Percentiles rank a stretch among this genome's conserved stretches.
Evolutionary conservation across 1,284 basidiomycete genomes (phyloP).

Genomic region (Moesziomyces sp.): DNA sequence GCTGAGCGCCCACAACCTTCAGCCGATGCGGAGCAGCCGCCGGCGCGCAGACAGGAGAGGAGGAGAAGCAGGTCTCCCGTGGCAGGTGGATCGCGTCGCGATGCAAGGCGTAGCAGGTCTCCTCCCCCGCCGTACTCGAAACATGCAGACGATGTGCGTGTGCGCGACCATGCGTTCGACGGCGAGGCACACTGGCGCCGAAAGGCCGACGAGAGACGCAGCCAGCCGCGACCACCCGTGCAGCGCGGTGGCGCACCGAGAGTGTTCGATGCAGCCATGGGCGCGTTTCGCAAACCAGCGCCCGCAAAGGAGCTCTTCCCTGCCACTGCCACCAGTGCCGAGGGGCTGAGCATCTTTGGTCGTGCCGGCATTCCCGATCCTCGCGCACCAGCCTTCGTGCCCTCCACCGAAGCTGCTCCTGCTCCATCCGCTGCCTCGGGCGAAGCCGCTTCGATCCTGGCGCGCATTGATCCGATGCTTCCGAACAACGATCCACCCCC

Average conservation of each 20-base stretch:
- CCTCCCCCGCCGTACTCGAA: neutral
- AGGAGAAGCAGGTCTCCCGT: constrained; percentile 13
- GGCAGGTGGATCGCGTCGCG: constrained; percentile 1
- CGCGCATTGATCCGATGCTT: constrained; percentile 61
- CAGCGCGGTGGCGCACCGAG: constrained; percentile 4
- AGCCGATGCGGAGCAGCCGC: neutral
- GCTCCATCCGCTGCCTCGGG: neutral
- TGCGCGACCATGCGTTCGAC: constrained; percentile 18
- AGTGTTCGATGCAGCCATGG: constrained; percentile 19
- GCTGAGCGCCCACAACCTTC: neutral
- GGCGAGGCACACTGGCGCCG: constrained; percentile 27
- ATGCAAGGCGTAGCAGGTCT: constrained; percentile 9
- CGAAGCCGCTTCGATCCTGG: constrained; percentile 43
- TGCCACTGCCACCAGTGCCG: neutral
- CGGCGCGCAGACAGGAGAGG: neutral
- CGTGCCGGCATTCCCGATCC: constrained; percentile 62
- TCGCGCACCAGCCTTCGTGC: constrained; percentile 57
- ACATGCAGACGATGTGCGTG: neutral
- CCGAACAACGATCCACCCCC: constrained; percentile 49
- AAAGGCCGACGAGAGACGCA: constrained; percentile 24
- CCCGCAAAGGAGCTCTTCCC: constrained; percentile 22
- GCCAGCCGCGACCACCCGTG: constrained; percentile 22
- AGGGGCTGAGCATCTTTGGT: constrained; percentile 56
- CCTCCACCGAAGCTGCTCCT: constrained; percentile 7
- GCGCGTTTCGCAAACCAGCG: constrained; percentile 13